Base-by-base conservation (phyloP, 768 basidiomycete genomes). In the Auricularia cornea region DNA sequence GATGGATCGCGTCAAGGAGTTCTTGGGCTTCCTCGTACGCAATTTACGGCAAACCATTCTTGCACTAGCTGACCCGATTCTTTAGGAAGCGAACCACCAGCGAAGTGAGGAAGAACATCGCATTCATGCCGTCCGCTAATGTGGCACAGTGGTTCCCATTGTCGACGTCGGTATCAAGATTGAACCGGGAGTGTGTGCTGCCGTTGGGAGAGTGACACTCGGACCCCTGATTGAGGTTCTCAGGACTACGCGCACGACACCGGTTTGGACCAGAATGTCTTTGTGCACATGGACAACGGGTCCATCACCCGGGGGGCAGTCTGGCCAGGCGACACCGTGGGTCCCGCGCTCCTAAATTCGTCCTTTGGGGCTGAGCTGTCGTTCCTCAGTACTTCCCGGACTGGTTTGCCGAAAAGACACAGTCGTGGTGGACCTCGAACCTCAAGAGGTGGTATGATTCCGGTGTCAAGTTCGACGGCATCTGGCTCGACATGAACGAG, bases 241-340 rank as follows among this genome's bases (percentile, higher is more conserved):
- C 63, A 89, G 87, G 90, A 90, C 69, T 76, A 84, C 66, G 84
- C 87, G 11, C 91, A 87, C 71, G 80, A 80, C 8, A 74, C 79
- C 40, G 90, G 90, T 52, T 72, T 75, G 26, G 84, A 86, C 61
- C 61, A 67, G 26, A 81, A 83, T 59, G 81, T 84, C 0, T 92
- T 86, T 72, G 81, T 92, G 59, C 89, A 84, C 68, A 90, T 91
- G 70, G 85, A 85, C 0, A 86, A 92, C 68, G 85, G 84, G 0
- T 80, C 84, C 48, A 80, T 86, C 67, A 90, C 88, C 71, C 70
- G 89, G 1, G 90, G 90, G 12, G 79, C 85, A 69, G 89, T 90
- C 11, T 91, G 87, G 89, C 88, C 89, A 16, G 88, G 89, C 28
- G 86, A 83, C 72, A 86, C 87, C 3, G 87, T 85, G 40, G 20